Conservation (phyloP, 2,329 filamentous ascomycete species). For the Phoma sp. region DNA sequence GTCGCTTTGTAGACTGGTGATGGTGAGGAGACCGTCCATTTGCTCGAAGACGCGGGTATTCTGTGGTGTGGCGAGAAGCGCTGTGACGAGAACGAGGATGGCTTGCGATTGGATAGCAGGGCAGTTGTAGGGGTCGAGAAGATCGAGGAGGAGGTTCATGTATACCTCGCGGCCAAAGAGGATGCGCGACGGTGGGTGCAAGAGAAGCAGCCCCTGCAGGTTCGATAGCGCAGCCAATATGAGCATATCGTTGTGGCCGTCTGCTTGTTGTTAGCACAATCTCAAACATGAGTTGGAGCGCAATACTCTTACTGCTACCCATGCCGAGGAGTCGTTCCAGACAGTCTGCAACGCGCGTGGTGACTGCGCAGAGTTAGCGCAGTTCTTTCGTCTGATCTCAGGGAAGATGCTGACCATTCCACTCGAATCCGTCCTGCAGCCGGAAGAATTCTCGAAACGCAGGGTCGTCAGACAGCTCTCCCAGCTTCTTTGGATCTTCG, state of each 20-base stretch:
- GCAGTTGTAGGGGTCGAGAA: conserved; percentile 88
- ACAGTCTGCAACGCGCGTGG: conserved; percentile 81
- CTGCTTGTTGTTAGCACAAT: conserved; percentile 42
- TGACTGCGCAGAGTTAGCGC: conserved; percentile 59
- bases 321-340: conserved; percentile 86
- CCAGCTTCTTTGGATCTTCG: conserved; percentile 58
- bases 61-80: conserved; percentile 81
- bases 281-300: neutral
- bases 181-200: conserved; percentile 87
- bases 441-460: conserved; percentile 97
- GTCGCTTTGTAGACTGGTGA: conserved; percentile 92
- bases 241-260: conserved; percentile 84
- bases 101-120: conserved; percentile 90
- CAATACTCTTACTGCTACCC: conserved; percentile 58
- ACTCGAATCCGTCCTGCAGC: conserved; percentile 95
- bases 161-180: conserved; percentile 88
- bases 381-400: neutral
- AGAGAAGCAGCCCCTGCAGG: conserved; percentile 83
- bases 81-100: conserved; percentile 86
- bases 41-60: conserved; percentile 93
- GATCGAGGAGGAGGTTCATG: conserved; percentile 96
- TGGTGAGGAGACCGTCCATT: conserved; percentile 87
- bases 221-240: conserved; percentile 88
- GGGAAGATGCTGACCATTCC: conserved; percentile 68
- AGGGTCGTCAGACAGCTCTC: conserved; percentile 77